Evolutionary conservation across 495 filamentous ascomycete genomes (phyloP).

Genomic region (Usnea hakonensis): DNA sequence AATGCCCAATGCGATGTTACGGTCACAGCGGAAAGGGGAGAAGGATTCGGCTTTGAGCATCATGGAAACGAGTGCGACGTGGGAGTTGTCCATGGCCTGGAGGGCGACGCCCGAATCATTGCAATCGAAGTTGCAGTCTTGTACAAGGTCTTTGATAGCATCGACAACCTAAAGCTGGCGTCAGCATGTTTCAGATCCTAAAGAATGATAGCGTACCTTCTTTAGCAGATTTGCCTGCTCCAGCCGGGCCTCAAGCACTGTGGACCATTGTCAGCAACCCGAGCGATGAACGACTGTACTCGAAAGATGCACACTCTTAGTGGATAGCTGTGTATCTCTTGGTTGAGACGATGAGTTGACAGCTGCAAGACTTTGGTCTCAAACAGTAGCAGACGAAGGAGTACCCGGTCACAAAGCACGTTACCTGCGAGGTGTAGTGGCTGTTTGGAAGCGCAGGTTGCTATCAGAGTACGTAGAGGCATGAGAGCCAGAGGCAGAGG

Average conservation of each 20-base stretch:
- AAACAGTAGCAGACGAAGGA: background rate
- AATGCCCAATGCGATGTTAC: conserved; percentile 96
- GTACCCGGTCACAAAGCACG: background rate
- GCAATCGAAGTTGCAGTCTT: conserved; percentile 99
- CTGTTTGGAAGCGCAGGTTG: background rate
- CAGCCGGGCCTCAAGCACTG: conserved; percentile 94
- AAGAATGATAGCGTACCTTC: conserved; percentile 54
- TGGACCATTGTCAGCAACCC: background rate
- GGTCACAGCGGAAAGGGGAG: conserved; percentile 96
- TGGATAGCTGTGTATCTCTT: background rate
- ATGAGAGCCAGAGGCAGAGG: no score
- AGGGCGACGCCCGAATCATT: conserved; percentile 98
- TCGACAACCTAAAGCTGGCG: conserved; percentile 63
- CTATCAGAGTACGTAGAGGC: conserved; percentile 1
- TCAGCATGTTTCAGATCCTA: conserved; percentile 1
- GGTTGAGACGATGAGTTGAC: background rate
- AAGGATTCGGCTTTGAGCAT: conserved; percentile 92
- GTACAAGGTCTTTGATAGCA: conserved; percentile 97
- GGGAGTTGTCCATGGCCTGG: conserved; percentile 99
- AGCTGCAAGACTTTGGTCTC: background rate
- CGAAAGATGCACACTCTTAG: conserved; percentile 4
- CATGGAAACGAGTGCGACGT: conserved; percentile 98
- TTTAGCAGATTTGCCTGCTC: conserved; percentile 92
- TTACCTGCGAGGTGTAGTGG: background rate
- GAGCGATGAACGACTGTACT: background rate